Conservation (phyloP, 495 filamentous ascomycete genomes). For the Trichoderma parareesei region DNA sequence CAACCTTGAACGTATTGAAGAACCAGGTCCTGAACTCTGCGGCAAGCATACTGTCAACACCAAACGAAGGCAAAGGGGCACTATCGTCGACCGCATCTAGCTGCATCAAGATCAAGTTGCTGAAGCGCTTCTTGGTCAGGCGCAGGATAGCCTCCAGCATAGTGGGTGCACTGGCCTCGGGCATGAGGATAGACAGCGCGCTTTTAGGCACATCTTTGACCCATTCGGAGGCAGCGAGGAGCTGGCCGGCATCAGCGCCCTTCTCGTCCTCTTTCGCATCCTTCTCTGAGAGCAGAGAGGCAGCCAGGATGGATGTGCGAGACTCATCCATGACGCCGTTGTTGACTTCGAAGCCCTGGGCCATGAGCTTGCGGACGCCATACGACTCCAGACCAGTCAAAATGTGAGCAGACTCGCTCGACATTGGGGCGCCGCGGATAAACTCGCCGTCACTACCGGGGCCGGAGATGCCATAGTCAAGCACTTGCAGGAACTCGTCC, state of each 20-base stretch:
- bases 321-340: slow-evolving; percentile 18
- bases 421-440: not conserved
- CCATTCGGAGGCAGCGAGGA: slow-evolving; percentile 11
- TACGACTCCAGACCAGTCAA: slow-evolving; percentile 22
- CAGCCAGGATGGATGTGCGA: slow-evolving; percentile 16
- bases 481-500: slow-evolving; percentile 27
- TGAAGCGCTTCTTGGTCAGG: slow-evolving; percentile 20
- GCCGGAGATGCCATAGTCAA: slow-evolving; percentile 21
- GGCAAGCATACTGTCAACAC: slow-evolving; percentile 38
- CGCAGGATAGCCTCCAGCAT: slow-evolving; percentile 16
- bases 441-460: slow-evolving; percentile 1
- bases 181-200: not conserved
- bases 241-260: slow-evolving; percentile 5
- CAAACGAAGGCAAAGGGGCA: slow-evolving; percentile 23
- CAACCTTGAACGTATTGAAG: slow-evolving; percentile 23
- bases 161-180: slow-evolving; percentile 8
- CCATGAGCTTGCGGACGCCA: slow-evolving; percentile 17
- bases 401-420: slow-evolving; percentile 16
- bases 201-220: slow-evolving; percentile 9
- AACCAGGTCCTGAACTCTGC: slow-evolving; percentile 34
- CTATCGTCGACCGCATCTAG: slow-evolving; percentile 24
- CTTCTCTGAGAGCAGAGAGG: slow-evolving; percentile 12
- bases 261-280: slow-evolving; percentile 7
- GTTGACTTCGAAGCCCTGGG: slow-evolving; percentile 21
- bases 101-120: slow-evolving; percentile 24